Evolutionary conservation across 2,329 filamentous ascomycete species (phyloP), one percentile per base, ranked within the genome.

Genomic region (Fusarium floridanum): DNA sequence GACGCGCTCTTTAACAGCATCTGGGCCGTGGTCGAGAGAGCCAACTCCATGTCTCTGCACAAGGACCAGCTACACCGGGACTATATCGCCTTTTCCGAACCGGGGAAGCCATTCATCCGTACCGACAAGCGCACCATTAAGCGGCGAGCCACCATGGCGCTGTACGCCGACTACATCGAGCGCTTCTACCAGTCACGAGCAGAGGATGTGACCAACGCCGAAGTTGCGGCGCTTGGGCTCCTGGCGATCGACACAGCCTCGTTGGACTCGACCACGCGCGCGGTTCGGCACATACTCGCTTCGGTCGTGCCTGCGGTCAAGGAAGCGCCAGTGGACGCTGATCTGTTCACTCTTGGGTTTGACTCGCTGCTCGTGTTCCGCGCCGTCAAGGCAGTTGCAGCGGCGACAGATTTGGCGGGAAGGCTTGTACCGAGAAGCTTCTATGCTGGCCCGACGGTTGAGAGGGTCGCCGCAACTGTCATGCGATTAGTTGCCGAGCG

Each of bases 91-190:
- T 79, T 88, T 59, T 79, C 85, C 0, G 80, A 82, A 12, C 80
- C 79, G 14, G 78, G 81, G 4, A 85, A 86, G 75, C 84, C 85
- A 0, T 86, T 88, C 59, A 73, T 82, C 5, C 81, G 79, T 17
- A 86, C 87, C 0, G 82, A 84, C 16, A 88, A 89, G 74, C 84
- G 85, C 0, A 86, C 82, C 0, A 81, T 86, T 5, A 84, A 85
- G 75, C 82, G 86, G 5, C 79, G 79, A 1, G 80, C 81, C 0
- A 86, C 86, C 2, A 65, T 83, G 9, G 70, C 76, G 3, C 77
- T 84, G 2, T 89, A 87, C 59, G 76, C 77, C 3, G 73, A 82
- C 2, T 86, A 88, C 66, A 88, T 89, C 45, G 84, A 88, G 6
- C 79, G 81, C 0, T 79, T 88, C 6, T 89, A 88, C 71, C 67